Evolutionary conservation across 768 basidiomycete species (phyloP), one percentile per base, ranked within the genome.

Genomic region (Leccinum boreale): DNA sequence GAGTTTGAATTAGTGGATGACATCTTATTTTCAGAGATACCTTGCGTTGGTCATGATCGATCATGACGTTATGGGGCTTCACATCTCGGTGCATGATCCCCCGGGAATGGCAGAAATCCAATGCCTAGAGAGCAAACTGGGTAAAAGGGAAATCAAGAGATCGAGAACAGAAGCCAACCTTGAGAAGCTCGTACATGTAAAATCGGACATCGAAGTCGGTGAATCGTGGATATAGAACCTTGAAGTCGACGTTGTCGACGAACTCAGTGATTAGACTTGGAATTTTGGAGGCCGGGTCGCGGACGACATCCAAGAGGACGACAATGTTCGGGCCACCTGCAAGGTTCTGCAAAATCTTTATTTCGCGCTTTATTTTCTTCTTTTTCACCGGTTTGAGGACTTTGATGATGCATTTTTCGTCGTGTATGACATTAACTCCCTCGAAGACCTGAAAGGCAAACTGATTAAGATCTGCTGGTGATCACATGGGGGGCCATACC

Each of bases 341-440:
- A 29, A 98, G 81, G 72, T 98, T 97, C 75, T 95, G 94, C 24
- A 98, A 77, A 67, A 98, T 96, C 80, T 98, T 98, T 73, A 98
- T 97, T 77, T 98, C 96, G 62, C 96, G 84, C 78, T 98, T 98
- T 76, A 98, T 98, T 78, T 98, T 98, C 85, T 98, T 98, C 85
- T 98, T 98, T 83, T 98, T 98, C 42, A 98, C 95, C 0, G 96
- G 96, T 74, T 98, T 98, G 64, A 98, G 81, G 31, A 98, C 96
- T 74, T 98, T 98, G 78, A 98, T 94, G 74, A 96, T 96, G 73
- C 94, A 95, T 76, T 95, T 95, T 75, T 92, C 90, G 66, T 93
- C 90, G 59, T 87, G 89, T 52, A 90, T 85, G 59, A 94, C 86
- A 71, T 95, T 92, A 68, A 96, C 85, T 7, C 94, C 94, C 74